phyloP scores from a whole-genome alignment of 2,329 filamentous ascomycete species.

The Fusarium buxicola region DNA sequence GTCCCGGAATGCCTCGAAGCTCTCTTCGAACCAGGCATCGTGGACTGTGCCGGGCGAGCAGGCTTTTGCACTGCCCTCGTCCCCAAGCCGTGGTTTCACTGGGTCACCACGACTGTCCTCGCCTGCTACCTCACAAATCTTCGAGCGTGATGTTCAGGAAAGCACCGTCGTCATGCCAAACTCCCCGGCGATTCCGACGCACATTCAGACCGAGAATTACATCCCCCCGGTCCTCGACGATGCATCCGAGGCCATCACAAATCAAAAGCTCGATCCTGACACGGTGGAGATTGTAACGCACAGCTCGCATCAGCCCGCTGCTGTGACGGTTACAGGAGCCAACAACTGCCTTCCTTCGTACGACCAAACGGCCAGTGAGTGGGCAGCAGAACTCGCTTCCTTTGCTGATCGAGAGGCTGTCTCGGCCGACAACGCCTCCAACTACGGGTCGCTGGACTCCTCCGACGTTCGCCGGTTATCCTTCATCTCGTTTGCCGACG shows the following conservation, averaged over 20 bases:
- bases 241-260: constrained; percentile 91
- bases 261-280: constrained; percentile 85
- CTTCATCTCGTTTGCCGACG: constrained; percentile 97
- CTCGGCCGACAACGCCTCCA: constrained; percentile 73
- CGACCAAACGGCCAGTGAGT: constrained; percentile 60
- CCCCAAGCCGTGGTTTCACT: constrained; percentile 74
- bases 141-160: constrained; percentile 95
- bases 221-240: constrained; percentile 93
- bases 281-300: constrained; percentile 94
- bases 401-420: constrained; percentile 60
- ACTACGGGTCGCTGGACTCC: constrained; percentile 79
- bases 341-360: constrained; percentile 50
- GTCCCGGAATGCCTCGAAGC: constrained; percentile 52
- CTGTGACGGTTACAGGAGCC: constrained; percentile 71
- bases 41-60: constrained; percentile 59
- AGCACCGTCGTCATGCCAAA: constrained; percentile 72
- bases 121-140: constrained; percentile 84
- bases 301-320: constrained; percentile 82
- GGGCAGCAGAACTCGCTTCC: constrained; percentile 68
- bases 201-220: constrained; percentile 93
- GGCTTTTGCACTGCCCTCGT: constrained; percentile 65
- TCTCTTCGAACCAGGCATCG: constrained; percentile 53
- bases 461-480: constrained; percentile 85
- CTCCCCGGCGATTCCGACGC: constrained; percentile 88
- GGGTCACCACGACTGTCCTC: constrained; percentile 81